These are phyloP conservation scores for Aspergillus sclerotialis DNA, from an alignment of 2,329 filamentous ascomycete species.

Conservation along the genomic window DNA sequence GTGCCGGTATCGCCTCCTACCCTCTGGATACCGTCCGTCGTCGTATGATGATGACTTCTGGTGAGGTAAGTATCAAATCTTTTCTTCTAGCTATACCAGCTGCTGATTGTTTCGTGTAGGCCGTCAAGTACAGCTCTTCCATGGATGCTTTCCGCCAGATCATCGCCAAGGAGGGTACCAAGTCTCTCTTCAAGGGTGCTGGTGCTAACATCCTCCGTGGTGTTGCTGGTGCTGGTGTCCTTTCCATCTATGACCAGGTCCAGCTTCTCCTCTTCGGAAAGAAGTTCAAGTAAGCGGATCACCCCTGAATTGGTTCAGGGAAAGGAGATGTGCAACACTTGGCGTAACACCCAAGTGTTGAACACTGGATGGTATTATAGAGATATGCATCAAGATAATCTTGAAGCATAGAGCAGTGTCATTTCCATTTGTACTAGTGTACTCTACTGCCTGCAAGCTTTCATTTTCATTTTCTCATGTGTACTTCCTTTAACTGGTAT, in stretches of 20 bases:
- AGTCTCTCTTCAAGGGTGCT: slow-evolving; percentile 99
- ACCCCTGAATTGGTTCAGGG: slow-evolving; percentile 12
- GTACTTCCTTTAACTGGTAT: slow-evolving; percentile 14
- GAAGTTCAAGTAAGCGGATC: slow-evolving; percentile 58
- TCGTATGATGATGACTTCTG: slow-evolving; percentile 99
- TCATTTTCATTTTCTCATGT: slow-evolving; percentile 29
- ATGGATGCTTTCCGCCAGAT: slow-evolving; percentile 95
- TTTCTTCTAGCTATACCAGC: background rate
- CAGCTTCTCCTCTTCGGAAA: slow-evolving; percentile 99
- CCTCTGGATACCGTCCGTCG: slow-evolving; percentile 99
- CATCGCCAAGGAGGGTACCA: slow-evolving; percentile 90
- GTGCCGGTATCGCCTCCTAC: slow-evolving; percentile 99
- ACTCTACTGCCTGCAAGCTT: slow-evolving; percentile 43
- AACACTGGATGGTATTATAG: slow-evolving; percentile 26
- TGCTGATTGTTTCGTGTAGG: slow-evolving; percentile 56
- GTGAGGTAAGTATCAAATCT: slow-evolving; percentile 48
- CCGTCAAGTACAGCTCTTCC: slow-evolving; percentile 99
- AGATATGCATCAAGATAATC: slow-evolving; percentile 40
- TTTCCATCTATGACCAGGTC: slow-evolving; percentile 99
- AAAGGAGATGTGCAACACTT: slow-evolving; percentile 21
- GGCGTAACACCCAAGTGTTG: slow-evolving; percentile 21
- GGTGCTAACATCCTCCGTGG: slow-evolving; percentile 99
- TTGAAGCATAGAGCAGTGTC: slow-evolving; percentile 39
- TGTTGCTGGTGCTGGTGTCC: slow-evolving; percentile 99
- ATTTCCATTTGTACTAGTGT: slow-evolving; percentile 41